These are phyloP conservation scores for Serendipita sp. DNA, from an alignment of 768 basidiomycete genomes.

Conservation along the genomic window DNA sequence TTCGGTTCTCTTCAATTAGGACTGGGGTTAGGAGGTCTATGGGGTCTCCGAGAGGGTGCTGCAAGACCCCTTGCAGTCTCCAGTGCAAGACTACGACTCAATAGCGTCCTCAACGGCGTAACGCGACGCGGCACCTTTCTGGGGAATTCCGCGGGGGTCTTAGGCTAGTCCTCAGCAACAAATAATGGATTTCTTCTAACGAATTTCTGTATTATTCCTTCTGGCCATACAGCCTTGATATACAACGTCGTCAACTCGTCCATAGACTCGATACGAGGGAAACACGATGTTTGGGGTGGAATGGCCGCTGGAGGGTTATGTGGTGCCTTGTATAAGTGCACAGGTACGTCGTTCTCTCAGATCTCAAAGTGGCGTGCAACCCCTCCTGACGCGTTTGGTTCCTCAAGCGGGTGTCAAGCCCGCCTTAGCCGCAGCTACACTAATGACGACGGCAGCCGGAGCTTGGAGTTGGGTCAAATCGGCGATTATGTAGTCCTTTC, in stretches of 20 bases:
- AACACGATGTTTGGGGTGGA: slow-evolving; percentile 81
- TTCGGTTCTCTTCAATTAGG: slow-evolving; percentile 71
- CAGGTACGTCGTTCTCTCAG: slow-evolving; percentile 45
- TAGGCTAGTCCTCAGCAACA: slow-evolving; percentile 45
- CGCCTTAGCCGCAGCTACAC: slow-evolving; percentile 71
- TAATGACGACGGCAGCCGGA: slow-evolving; percentile 82
- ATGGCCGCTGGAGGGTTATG: slow-evolving; percentile 85
- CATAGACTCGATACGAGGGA: slow-evolving; percentile 74
- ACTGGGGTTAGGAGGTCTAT: slow-evolving; percentile 82
- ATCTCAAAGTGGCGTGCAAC: slow-evolving; percentile 13
- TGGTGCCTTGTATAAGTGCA: slow-evolving; percentile 83
- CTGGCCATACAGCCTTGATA: slow-evolving; percentile 55
- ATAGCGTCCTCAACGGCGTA: slow-evolving; percentile 90
- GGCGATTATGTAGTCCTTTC: slow-evolving; percentile 35
- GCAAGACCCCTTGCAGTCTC: slow-evolving; percentile 72
- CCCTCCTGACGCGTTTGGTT: slow-evolving; percentile 17
- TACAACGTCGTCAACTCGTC: slow-evolving; percentile 96
- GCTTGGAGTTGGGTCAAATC: slow-evolving; percentile 91
- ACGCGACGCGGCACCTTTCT: slow-evolving; percentile 94
- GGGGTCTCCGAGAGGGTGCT: slow-evolving; percentile 93
- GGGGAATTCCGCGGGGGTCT: slow-evolving; percentile 94
- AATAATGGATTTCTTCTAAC: slow-evolving; percentile 15
- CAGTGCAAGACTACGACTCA: slow-evolving; percentile 79
- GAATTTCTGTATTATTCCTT: slow-evolving; percentile 17
- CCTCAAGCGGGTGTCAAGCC: slow-evolving; percentile 76